These are phyloP conservation scores for Russula abietina DNA, from an alignment of 768 basidiomycete species.

Conservation along the genomic window DNA sequence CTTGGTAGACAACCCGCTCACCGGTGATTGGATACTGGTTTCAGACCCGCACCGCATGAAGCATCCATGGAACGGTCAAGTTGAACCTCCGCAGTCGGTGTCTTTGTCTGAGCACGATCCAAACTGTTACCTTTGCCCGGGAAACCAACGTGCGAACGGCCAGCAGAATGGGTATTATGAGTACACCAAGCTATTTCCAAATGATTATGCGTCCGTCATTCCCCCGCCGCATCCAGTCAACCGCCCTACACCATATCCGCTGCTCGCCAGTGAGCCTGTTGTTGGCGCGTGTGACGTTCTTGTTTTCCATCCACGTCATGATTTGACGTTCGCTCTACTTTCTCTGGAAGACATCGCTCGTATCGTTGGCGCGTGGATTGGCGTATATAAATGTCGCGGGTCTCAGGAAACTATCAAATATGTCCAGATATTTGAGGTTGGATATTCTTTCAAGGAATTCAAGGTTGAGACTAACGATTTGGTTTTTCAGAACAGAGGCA, in stretches of 20 bases:
- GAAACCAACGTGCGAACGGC: constrained; percentile 72
- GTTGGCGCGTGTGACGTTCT: constrained; percentile 83
- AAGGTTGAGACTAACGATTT: background rate
- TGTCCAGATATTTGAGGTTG: constrained; percentile 86
- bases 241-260: constrained; percentile 49
- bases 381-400: constrained; percentile 56
- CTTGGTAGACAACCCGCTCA: constrained; percentile 74
- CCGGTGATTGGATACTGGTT: constrained; percentile 69
- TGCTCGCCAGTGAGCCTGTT: constrained; percentile 61
- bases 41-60: constrained; percentile 80
- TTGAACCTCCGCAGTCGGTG: constrained; percentile 53
- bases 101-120: constrained; percentile 60
- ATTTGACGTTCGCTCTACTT: constrained; percentile 75
- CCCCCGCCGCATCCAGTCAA: constrained; percentile 52
- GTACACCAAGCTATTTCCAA: constrained; percentile 66
- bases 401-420: constrained; percentile 63
- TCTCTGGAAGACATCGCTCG: constrained; percentile 46
- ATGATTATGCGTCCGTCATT: constrained; percentile 79
- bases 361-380: constrained; percentile 70
- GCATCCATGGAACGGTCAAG: constrained; percentile 88
- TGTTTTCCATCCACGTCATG: constrained; percentile 81
- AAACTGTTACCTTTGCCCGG: constrained; percentile 82
- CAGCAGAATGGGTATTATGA: constrained; percentile 59
- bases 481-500: constrained; percentile 73
- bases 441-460: background rate